Conservation (phyloP, 495 filamentous ascomycete species). For the Neurospora sublineolata region DNA sequence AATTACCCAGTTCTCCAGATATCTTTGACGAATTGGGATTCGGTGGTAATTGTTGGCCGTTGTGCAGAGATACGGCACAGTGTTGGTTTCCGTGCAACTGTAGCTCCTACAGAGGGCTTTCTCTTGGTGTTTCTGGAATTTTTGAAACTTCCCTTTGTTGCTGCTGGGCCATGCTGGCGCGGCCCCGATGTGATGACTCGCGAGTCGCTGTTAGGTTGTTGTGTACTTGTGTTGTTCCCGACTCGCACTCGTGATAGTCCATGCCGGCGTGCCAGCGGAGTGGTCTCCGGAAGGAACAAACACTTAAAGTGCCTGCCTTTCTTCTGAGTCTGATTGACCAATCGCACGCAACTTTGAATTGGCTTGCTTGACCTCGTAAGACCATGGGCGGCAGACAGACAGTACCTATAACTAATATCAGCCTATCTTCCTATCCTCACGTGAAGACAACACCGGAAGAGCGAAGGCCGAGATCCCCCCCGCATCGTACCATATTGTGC, state of each 20-base stretch:
- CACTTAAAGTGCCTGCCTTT: not conserved
- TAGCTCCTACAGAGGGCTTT: not conserved
- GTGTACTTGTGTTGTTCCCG: not conserved
- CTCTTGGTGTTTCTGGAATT: not conserved
- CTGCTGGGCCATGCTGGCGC: not conserved
- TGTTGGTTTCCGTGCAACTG: not conserved
- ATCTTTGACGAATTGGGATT: not conserved
- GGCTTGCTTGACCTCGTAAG: not conserved
- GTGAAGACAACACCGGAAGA: not conserved
- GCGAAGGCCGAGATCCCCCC: not conserved
- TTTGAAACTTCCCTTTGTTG: not conserved
- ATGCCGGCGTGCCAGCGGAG: not conserved
- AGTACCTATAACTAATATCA: not conserved
- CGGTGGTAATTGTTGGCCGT: not conserved
- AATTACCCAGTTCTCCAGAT: not conserved
- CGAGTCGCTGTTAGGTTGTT: not conserved
- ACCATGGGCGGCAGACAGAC: not conserved
- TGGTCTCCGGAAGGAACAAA: not conserved
- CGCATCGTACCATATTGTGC: not conserved
- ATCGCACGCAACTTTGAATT: not conserved
- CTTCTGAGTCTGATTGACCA: not conserved
- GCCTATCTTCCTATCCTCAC: not conserved
- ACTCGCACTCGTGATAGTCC: not conserved
- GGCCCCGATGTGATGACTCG: not conserved
- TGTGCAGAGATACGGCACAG: not conserved